Evolutionary conservation across 164 flowering plant genomes (phyloP).

Genomic region (Annona cherimola): DNA sequence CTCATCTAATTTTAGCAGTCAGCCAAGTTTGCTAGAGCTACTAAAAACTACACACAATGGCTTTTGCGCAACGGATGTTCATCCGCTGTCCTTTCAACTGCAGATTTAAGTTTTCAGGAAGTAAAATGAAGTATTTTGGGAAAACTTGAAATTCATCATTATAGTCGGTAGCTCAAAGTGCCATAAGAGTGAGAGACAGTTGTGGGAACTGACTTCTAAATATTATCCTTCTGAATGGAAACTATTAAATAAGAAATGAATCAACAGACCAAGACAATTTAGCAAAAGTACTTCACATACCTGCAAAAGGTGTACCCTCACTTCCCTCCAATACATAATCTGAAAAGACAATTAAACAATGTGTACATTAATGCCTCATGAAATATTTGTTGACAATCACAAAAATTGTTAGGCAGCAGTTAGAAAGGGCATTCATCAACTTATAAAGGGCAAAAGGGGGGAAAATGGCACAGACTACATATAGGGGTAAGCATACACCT

Average conservation of each 20-base stretch:
- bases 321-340: conserved; percentile 99
- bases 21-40: background rate
- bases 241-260: background rate
- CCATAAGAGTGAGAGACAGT: background rate
- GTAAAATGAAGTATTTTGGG: no score
- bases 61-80: no score
- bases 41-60: background rate
- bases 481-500: no score
- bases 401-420: background rate
- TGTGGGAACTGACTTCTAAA: background rate
- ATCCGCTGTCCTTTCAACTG: no score
- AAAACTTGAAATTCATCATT: no score
- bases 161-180: no score
- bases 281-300: conserved; percentile 24
- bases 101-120: no score
- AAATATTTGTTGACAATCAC: background rate
- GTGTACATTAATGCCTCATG: background rate
- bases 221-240: background rate
- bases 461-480: no score
- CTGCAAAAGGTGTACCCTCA: conserved; percentile 91
- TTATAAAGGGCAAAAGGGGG: no score
- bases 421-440: no score
- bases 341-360: conserved; percentile 19
- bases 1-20: background rate
- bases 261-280: background rate